Conservation (phyloP, 2,329 filamentous ascomycete genomes). For the Cadophora sp. region DNA sequence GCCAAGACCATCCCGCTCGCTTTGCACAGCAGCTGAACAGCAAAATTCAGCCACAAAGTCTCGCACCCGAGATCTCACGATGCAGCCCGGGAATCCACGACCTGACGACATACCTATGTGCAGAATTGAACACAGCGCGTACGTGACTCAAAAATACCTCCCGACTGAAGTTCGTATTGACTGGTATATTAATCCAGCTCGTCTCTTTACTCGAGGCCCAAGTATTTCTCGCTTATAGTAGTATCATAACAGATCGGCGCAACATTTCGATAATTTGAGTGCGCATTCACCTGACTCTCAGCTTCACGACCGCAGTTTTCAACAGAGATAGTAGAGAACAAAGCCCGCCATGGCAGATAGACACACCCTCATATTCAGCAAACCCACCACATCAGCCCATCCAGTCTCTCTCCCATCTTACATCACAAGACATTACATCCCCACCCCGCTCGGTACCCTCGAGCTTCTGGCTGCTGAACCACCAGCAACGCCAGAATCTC, state of each 20-base stretch:
- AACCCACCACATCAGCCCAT: neutral
- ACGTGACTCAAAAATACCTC: neutral
- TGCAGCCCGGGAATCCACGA: neutral
- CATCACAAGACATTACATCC: conserved; percentile 44
- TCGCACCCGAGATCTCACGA: conserved; percentile 6
- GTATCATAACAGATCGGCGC: neutral
- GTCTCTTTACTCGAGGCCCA: neutral
- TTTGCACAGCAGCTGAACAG: neutral
- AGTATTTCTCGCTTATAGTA: neutral
- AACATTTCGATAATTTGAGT: too few relatives aligned
- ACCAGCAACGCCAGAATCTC: neutral
- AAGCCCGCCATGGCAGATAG: neutral
- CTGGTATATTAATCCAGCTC: neutral
- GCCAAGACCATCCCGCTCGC: conserved; percentile 4
- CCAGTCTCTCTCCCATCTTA: conserved; percentile 37
- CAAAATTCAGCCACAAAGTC: neutral
- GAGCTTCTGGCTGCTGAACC: conserved; percentile 47
- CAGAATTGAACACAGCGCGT: neutral
- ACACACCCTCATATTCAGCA: conserved; percentile 1
- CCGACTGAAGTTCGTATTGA: neutral
- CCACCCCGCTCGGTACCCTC: conserved; percentile 45
- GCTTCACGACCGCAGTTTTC: too few relatives aligned
- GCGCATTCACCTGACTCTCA: too few relatives aligned
- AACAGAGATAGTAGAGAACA: too few relatives aligned
- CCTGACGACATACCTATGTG: neutral